Evolutionary conservation across 2,329 filamentous ascomycete species (phyloP).

Genomic region (Colletotrichum godetiae): DNA sequence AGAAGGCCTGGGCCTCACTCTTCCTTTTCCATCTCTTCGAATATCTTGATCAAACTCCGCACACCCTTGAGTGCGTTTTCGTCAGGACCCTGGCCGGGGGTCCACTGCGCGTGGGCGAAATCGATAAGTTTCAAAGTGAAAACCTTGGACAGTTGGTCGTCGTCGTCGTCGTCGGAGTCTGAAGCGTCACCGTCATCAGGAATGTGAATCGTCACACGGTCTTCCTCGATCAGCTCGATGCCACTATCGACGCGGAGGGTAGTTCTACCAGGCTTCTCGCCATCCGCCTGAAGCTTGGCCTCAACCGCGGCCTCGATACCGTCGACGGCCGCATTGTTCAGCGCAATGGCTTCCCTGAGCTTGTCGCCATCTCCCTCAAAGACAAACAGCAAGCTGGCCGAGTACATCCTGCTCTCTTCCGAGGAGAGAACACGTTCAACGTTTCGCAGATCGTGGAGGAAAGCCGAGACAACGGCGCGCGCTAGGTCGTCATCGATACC

Average conservation of each 20-base stretch:
- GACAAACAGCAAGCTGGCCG: conserved; percentile 70
- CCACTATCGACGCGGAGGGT: conserved; percentile 66
- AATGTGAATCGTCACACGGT: conserved; percentile 40
- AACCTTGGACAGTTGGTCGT: conserved; percentile 69
- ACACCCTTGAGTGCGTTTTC: conserved; percentile 85
- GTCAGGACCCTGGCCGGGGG: conserved; percentile 84
- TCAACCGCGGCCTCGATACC: conserved; percentile 46
- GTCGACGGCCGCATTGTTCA: conserved; percentile 66
- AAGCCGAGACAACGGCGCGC: conserved; percentile 64
- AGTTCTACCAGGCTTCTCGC: conserved; percentile 40
- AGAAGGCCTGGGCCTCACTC: neutral
- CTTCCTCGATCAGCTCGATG: conserved; percentile 52
- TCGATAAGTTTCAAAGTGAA: conserved; percentile 91
- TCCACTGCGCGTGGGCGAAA: conserved; percentile 93
- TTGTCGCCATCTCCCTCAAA: conserved; percentile 72
- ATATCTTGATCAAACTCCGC: conserved; percentile 75
- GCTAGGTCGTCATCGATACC: conserved; percentile 70
- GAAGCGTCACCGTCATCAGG: conserved; percentile 43
- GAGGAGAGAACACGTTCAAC: conserved; percentile 65
- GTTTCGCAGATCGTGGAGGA: conserved; percentile 62
- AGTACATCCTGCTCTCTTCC: conserved; percentile 74
- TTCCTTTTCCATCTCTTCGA: conserved; percentile 69
- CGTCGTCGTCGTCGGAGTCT: conserved; percentile 48
- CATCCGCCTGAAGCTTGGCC: conserved; percentile 27
- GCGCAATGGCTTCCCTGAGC: conserved; percentile 62